Evolutionary conservation across 1,284 basidiomycete species (phyloP), one percentile per base, ranked within the genome.

Genomic region (Wolfiporia cocos): DNA sequence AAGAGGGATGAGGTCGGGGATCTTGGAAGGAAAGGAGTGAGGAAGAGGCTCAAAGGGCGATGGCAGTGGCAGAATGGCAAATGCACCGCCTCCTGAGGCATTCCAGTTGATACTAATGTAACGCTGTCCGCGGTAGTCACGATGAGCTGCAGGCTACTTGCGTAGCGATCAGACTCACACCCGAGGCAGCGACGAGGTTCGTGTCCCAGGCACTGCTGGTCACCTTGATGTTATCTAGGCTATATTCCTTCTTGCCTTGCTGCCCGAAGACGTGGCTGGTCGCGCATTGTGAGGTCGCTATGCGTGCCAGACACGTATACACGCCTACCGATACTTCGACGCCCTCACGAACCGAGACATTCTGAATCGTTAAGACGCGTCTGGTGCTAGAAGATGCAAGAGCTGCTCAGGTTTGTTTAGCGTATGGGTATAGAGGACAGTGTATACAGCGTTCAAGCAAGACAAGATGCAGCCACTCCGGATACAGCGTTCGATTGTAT

Each of bases 91-190:
- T 22, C 95, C 95, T 0, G 92, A 90, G 18, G 88, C 81, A 65
- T 92, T 91, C 92, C 93, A 98, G 76, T 98, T 98, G 48, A 98
- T 66, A 43, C 86, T 85, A 56, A 96, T 69, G 65, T 91, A 96
- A 70, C 81, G 74, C 86, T 90, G 53, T 17, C 37, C 20, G 17
- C 6, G 11, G 24, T 9, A 11, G 26, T 48, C 18, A 41, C 39
- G 5, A 18, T 24, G n/a, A 14, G 28, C 32, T 24, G 19, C 26
- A 31, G 41, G 48, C 29, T 50, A 43, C 42, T 26, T 29, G 17
- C 9, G 23, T 24, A 14, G 35, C 24, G 30, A 33, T 33, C 34
- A 44, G 28, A 67, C 79, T 59, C 59, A 89, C 87, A 34, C 74
- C 83, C 49, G 89, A 91, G n/a, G 89, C 89, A 49, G 89, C 75